A percentile compares a stretch with the other conserved stretches of the same genome.
phyloP scores from a whole-genome alignment of 768 basidiomycete species.

The Amanita muscaria region DNA sequence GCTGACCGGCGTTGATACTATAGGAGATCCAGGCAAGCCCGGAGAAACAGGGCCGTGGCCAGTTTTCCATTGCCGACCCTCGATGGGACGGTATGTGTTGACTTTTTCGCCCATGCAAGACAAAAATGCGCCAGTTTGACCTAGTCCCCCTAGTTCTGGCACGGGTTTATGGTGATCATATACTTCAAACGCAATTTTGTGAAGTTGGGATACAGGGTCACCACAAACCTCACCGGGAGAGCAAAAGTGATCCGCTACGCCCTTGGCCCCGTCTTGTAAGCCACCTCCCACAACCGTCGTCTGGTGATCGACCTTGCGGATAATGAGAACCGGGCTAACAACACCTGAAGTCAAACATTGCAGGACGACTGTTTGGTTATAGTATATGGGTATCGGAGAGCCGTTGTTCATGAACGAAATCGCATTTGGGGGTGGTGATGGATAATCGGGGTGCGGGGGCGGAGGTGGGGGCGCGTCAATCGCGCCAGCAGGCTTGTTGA shows the following conservation, averaged over 20 bases:
- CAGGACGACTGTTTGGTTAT: constrained; percentile 92
- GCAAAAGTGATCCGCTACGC: constrained; percentile 77
- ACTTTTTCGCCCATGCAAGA: constrained; percentile 93
- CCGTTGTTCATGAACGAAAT: constrained; percentile 80
- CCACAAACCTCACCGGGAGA: constrained; percentile 81
- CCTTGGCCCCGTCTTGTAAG: constrained; percentile 81
- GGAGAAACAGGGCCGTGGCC: constrained; percentile 40
- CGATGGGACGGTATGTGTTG: constrained; percentile 80
- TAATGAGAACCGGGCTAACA: constrained; percentile 86
- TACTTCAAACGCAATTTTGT: constrained; percentile 93
- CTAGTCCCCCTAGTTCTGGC: constrained; percentile 73
- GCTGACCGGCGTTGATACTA: constrained; percentile 51
- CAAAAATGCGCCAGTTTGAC: constrained; percentile 72
- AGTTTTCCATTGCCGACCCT: constrained; percentile 72
- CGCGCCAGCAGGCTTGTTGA: constrained; percentile 71
- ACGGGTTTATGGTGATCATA: constrained; percentile 61
- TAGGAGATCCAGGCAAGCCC: constrained; percentile 59
- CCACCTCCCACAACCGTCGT: constrained; percentile 87
- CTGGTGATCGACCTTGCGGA: constrained; percentile 88
- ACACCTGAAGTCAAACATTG: constrained; percentile 93
- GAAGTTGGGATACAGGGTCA: constrained; percentile 90
- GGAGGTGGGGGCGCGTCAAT: constrained; percentile 74
- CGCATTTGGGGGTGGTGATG: constrained; percentile 85
- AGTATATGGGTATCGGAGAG: constrained; percentile 84
- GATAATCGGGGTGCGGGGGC: constrained; percentile 82